Conservation (phyloP, 257 asterid genomes). For the Verbena officinalis region DNA sequence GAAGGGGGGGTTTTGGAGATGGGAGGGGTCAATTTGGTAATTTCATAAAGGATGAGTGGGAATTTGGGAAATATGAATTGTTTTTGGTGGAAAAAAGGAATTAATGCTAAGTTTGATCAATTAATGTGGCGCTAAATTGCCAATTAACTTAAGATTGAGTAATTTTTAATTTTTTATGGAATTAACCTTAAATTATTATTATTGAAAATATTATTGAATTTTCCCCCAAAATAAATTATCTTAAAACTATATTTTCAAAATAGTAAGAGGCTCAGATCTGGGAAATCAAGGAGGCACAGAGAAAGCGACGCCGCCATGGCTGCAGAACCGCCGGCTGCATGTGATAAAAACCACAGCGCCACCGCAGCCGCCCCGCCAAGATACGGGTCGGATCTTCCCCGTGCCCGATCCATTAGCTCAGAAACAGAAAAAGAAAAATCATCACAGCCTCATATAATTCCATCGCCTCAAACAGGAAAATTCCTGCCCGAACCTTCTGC, state of each 20-base stretch:
- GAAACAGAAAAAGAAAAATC: background rate
- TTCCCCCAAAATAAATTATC: background rate
- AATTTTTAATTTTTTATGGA: too few relatives aligned
- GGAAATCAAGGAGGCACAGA: constrained; percentile 18
- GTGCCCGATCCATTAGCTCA: constrained; percentile 35
- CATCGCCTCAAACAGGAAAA: too few relatives aligned
- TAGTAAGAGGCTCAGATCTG: constrained; percentile 45
- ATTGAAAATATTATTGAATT: too few relatives aligned
- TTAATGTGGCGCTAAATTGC: too few relatives aligned
- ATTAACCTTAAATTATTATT: too few relatives aligned
- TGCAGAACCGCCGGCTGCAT: constrained; percentile 39
- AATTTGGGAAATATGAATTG: background rate
- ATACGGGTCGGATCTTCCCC: constrained; percentile 32
- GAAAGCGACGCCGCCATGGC: constrained; percentile 40
- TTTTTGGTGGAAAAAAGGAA: background rate
- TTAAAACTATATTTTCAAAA: background rate
- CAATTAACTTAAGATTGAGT: too few relatives aligned
- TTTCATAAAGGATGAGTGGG: background rate
- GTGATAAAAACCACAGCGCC: background rate
- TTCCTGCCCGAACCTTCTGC: background rate
- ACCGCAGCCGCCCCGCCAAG: constrained; percentile 44
- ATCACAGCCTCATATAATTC: background rate
- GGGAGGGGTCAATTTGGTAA: background rate
- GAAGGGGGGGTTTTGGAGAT: background rate
- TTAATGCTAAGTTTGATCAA: background rate